Evolutionary conservation across 371 early-diverging fungal genomes (phyloP), one percentile per base, ranked within the genome.

Genomic region (Apophysomyces sp.): DNA sequence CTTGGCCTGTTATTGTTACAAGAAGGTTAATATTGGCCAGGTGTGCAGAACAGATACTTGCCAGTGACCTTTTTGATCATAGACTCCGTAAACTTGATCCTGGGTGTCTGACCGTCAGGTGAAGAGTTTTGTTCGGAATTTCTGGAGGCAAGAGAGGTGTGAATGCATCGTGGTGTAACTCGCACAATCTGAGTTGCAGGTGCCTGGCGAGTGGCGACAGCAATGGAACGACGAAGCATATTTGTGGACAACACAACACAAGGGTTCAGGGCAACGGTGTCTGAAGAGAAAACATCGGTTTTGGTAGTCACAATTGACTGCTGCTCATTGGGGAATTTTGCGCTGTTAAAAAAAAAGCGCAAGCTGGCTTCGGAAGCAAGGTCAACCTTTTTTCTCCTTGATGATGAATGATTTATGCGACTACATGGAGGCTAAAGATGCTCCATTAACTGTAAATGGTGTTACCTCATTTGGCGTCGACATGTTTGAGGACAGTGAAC

Each of bases 41-140:
- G 28, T 4, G 4, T 2, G 2, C 16, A 16, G 2, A 21, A 2
- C 15, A 16, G 37, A 8, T 27, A 61, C 52, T 57, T 62, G 39
- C 63, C 63, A 52, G 57, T 57, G 32, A 62, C 52, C 30, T 57
- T 62, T 15, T 41, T 57, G 8, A 52, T 62, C 63, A 62, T 30
- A 30, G 36, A 40, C 32, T 54, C 34, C 26, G 56, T 44, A 21
- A 44, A 44, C 21, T 44, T 44, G 16, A 44, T 44, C 21, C 49
- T 44, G 21, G 49, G 24, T 16, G 49, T 44, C 49, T 44, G 49
- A 9, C 21, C 21, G 21, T 44, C 21, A 13, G 16, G 6, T 21
- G 49, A 44, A n/a, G 49, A 44, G 49, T 21, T 4, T 21, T 44
- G 49, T 16, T 44, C 49, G 6, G 49, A n/a, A 44, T 44, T 16